Conservation (phyloP, 116 monocot species). For the Phalaenopsis hybrid region DNA sequence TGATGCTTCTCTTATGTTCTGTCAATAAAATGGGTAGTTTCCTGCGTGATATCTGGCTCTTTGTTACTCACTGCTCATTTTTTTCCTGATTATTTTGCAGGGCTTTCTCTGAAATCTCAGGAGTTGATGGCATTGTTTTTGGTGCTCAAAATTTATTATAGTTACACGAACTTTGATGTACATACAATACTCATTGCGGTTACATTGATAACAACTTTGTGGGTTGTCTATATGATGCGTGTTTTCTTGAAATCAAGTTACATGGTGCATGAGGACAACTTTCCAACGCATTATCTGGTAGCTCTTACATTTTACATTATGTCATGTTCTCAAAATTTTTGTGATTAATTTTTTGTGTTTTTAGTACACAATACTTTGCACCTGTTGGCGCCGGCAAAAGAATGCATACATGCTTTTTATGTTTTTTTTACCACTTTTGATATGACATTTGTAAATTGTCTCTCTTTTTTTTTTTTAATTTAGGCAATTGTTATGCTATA, state of each 20-base stretch:
- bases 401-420: background rate
- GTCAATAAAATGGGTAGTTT: background rate
- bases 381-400: background rate
- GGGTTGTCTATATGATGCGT: slow-evolving; percentile 54
- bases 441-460: no score
- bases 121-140: slow-evolving; percentile 50
- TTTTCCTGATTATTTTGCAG: slow-evolving; percentile 14
- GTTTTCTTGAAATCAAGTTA: slow-evolving; percentile 42
- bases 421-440: no score
- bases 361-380: background rate
- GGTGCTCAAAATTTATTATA: slow-evolving; percentile 40
- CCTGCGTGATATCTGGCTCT: no score
- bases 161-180: slow-evolving; percentile 42
- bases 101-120: slow-evolving; percentile 51
- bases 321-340: background rate
- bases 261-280: slow-evolving; percentile 34
- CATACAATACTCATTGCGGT: slow-evolving; percentile 35
- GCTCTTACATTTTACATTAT: background rate
- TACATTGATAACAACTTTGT: slow-evolving; percentile 33
- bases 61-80: background rate
- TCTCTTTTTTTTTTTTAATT: no score
- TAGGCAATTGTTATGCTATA: no score
- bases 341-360: background rate
- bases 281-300: slow-evolving; percentile 33
- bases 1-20: background rate